Base-by-base conservation (phyloP, 2,329 filamentous ascomycete species). In the Cordyceps fumosorosea region DNA sequence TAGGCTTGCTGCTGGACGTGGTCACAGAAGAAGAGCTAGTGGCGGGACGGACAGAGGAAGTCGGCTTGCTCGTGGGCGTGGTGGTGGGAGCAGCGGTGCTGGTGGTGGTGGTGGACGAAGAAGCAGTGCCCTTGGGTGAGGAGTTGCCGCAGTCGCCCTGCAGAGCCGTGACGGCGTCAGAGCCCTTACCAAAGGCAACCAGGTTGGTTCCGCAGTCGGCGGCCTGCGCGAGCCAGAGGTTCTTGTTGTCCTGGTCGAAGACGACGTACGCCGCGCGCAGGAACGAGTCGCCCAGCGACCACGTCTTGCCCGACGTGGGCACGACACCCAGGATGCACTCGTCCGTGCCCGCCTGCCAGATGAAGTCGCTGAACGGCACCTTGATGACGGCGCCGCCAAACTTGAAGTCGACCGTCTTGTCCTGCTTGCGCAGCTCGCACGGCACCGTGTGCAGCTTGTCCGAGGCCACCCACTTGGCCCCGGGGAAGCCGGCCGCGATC, bases 361-460 rank as follows among this genome's bases (percentile, higher is more conserved):
- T 75, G 45, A 84, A 73, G 70, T 84, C 81, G 32, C 68, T 70
- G 66, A 80, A 83, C 1, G 81, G 78, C 1, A 83, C 80, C 47
- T 71, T 71, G 62, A 84, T 76, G 29, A 76, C 81, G 26, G 80
- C 69, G 42, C 77, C 78, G 24, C 73, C 68, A 65, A 84, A 84
- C 16, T 69, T 71, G 62, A 84, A 84, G 67, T 83, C 73, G 42
- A 84, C 65, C 2, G 75, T 77, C 3, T 80, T 80, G 20, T 73
- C 67, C 50, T 75, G 62, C 8, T 69, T 63, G 18, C 75, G 75
- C 20, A 81, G 67, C 10, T 66, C 66, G 69, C 81, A 84, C 69
- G 78, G 76, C 10, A 82, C 76, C 3, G 66, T 66, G 69, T 76
- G 83, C 70, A 79, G 82, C 63, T 76, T 79, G 63, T 74, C 75